Percentiles rank a stretch among this genome's conserved stretches.
These are phyloP conservation scores for Colletotrichum sp. DNA, from an alignment of 2,329 filamentous ascomycete species.

Conservation along the genomic window DNA sequence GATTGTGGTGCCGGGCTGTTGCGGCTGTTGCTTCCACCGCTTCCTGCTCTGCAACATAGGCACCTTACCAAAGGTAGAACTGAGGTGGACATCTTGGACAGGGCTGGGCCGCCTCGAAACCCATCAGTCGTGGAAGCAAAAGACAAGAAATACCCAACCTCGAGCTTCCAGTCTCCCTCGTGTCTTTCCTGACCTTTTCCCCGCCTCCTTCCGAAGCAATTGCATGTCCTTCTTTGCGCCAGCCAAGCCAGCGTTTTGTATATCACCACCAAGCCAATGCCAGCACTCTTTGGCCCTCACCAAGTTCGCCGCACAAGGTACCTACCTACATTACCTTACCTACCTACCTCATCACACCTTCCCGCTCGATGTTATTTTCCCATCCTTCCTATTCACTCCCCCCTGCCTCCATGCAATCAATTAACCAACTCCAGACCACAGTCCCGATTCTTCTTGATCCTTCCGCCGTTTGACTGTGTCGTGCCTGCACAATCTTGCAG, in stretches of 20 bases:
- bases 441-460: neutral
- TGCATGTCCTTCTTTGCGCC: neutral
- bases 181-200: neutral
- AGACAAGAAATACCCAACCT: neutral
- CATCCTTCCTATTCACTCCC: neutral
- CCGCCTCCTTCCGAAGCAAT: neutral
- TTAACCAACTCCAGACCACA: neutral
- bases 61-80: neutral
- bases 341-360: neutral
- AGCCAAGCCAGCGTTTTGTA: neutral
- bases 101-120: neutral
- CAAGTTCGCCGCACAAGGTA: neutral
- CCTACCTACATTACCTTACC: neutral
- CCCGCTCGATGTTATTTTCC: neutral
- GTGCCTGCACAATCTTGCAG: neutral
- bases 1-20: neutral
- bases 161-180: neutral
- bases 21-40: constrained; percentile 7
- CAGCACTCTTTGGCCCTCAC: too few relatives aligned
- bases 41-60: neutral
- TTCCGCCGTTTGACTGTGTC: neutral
- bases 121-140: neutral
- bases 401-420: neutral
- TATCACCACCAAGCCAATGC: neutral
- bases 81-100: neutral